phyloP scores from a whole-genome alignment of 2,329 filamentous ascomycete species.

The Aspergillus cejpii region DNA sequence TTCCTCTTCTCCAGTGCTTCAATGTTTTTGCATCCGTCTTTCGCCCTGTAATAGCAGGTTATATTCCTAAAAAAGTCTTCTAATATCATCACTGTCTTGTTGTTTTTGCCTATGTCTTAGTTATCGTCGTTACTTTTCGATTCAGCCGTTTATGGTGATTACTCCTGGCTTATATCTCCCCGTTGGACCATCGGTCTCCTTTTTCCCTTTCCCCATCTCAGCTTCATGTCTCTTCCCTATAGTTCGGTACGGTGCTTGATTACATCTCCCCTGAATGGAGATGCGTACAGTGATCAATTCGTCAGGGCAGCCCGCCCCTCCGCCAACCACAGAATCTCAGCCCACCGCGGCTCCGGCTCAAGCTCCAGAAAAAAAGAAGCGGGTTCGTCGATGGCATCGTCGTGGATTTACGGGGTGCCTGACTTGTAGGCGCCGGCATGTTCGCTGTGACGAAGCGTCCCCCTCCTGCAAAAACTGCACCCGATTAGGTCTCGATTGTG shows the following conservation, averaged over 20 bases:
- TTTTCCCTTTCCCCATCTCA: neutral
- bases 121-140: neutral
- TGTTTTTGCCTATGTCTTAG: neutral
- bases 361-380: constrained; percentile 25
- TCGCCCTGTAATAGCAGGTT: too few species aligned
- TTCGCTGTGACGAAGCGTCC: constrained; percentile 33
- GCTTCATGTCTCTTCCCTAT: constrained; percentile 24
- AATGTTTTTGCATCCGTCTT: neutral
- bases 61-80: neutral
- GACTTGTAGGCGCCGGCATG: constrained; percentile 38
- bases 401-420: constrained; percentile 39
- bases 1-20: neutral
- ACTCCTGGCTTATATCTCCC: neutral
- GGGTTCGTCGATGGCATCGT: constrained; percentile 38
- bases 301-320: constrained; percentile 13
- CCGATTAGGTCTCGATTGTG: constrained; percentile 29
- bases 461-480: constrained; percentile 37
- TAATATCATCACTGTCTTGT: neutral
- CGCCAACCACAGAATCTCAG: constrained; percentile 9
- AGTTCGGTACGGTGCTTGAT: constrained; percentile 5
- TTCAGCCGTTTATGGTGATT: neutral
- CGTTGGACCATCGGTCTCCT: neutral
- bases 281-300: constrained; percentile 21
- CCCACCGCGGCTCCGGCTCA: constrained; percentile 6
- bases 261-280: constrained; percentile 23